Evolutionary conservation across 805 yeast genomes (phyloP), one percentile per base, ranked within the genome.

Genomic region (Groenewaldozyma salmanticensis): DNA sequence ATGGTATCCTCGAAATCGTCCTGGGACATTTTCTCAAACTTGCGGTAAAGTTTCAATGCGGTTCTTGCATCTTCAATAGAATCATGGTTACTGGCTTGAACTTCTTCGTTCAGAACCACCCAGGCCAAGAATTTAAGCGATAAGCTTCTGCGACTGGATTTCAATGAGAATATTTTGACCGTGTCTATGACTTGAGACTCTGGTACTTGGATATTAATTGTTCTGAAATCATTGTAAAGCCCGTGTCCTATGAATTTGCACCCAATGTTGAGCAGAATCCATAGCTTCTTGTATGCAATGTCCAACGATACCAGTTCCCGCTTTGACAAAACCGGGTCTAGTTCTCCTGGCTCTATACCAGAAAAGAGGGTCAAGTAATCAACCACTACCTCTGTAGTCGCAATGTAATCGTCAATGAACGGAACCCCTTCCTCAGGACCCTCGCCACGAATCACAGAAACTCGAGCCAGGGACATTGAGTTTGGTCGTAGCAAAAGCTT

Each of bases 201-300:
- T 0, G 97, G 97, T 2, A 94, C 94, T 55, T 82, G 83, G 36
- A 92, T 75, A 54, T 92, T 92, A 51, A 94, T 92, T 27, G 92
- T 83, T 52, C 96, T 70, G 68, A 92, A 92, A 64, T 92, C 99
- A 51, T 86, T 87, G 32, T 73, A 70, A 44, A 92, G 67, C 1
- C 96, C 96, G 64, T 92, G 99, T 0, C 99, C 99, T 24, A 92
- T 87, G 65, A 92, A 90, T 0, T 82, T 74, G 56, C 94, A 86
- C 0, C 96, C 96, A 42, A 87, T 55, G 54, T 90, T 92, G 45
- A 92, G 66, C 38, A 92, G 67, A 17, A 92, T 65, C 98, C 99
- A 94, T 32, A 92, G 71, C 52, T 83, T 77, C 44, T 96, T 67
- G 58, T 90, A 92, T 1, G 94, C 85, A 0, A 85, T 79, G 53